Evolutionary conservation across 2,329 filamentous ascomycete species (phyloP), one percentile per base, ranked within the genome.

Genomic region (Coniochaeta ligniaria): DNA sequence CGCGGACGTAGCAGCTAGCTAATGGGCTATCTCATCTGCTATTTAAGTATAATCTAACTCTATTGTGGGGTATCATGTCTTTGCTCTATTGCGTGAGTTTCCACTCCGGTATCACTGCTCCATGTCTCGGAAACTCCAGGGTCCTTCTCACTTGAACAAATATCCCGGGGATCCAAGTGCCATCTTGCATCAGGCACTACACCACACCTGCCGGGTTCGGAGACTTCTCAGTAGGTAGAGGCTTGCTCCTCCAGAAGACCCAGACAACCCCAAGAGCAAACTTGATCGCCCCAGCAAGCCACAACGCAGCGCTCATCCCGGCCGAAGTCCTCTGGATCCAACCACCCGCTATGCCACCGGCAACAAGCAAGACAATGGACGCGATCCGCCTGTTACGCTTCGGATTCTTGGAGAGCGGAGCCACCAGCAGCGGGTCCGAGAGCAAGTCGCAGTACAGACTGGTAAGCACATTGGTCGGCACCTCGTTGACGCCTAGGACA

Each of bases 381-480:
- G 72, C 67, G 28, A 78, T 72, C 24, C 81, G 71, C 41, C 80
- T 69, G 67, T 84, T 80, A 35, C 82, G 71, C 70, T 83, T 81
- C 24, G 74, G 72, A 60, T 84, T 84, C 36, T 77, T 69, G 33
- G 62, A 62, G 7, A 73, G 41, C 3, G 75, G 68, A 3, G 73
- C 76, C n/a, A 83, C 71, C 12, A 84, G 71, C 57, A 75, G 67
- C 12, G 77, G 77, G 66, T 84, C 82, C 54, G 78, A 80, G 63
- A 82, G 75, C 41, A 84, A 63, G 63, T 84, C 82, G 66, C 79
- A 82, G 63, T 83, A 80, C 7, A 82, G 70, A 58, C 76, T 81
- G 2, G 82, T 84, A 62, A 84, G 69, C 17, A 84, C 82, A 59
- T 80, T 82, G 1, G 82, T 82, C 1, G 82, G 82, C 59, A 84